A percentile compares a stretch with the other conserved stretches of the same genome.
Conservation (phyloP, 176 grass and related monocot species). For the Dendrocalamus sinicus region DNA sequence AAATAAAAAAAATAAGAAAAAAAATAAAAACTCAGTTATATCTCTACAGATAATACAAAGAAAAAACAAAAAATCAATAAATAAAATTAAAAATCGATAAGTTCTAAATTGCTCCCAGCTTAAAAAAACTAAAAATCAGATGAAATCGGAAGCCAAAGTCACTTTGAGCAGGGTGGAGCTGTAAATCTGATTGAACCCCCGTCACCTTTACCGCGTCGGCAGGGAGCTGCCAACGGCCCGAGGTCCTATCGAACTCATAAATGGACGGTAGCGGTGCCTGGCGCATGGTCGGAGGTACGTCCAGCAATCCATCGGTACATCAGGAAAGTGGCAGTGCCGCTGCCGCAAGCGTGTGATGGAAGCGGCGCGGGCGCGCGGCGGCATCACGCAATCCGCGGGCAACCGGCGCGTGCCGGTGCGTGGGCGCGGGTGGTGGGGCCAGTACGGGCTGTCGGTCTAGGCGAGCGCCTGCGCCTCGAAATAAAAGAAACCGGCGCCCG, state of each 20-base stretch:
- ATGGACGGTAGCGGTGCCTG: constrained; percentile 28
- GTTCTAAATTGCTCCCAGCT: no score
- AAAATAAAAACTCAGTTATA: no score
- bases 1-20: no score
- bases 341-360: constrained; percentile 49
- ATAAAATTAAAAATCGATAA: no score
- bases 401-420: constrained; percentile 53
- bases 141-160: no score
- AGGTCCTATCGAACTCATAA: constrained; percentile 19
- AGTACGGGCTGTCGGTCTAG: constrained; percentile 49
- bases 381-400: constrained; percentile 54
- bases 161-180: no score
- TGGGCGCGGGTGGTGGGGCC: constrained; percentile 15
- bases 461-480: constrained; percentile 37
- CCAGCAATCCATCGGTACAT: constrained; percentile 34
- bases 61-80: no score
- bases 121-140: no score
- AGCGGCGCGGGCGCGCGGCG: constrained; percentile 55
- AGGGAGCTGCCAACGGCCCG: constrained; percentile 19
- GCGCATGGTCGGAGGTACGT: constrained; percentile 4
- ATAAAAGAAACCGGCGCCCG: constrained; percentile 5
- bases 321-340: constrained; percentile 41
- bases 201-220: constrained; percentile 1
- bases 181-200: not conserved
- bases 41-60: no score